Evolutionary conservation across 305 asterid genomes (phyloP), one percentile per base, ranked within the genome.

Genomic region (Andrographis paniculata): DNA sequence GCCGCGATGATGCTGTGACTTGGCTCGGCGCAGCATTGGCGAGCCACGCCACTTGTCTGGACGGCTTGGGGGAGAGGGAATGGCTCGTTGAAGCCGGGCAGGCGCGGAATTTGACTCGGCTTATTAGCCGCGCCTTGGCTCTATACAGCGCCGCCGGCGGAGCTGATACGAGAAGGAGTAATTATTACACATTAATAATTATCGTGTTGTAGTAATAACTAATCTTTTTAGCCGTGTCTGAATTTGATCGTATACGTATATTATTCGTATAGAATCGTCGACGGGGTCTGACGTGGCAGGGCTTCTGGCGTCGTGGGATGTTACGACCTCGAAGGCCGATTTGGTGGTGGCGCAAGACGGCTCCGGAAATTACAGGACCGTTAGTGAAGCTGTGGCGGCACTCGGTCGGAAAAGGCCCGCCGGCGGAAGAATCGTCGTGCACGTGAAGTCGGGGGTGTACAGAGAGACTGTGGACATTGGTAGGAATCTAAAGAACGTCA

Each of bases 21-120:
- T 78, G 91, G 95, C 52, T 85, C 9, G 79, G 91, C 53, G 91
- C 85, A 17, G 81, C 84, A n/a, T 20, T 70, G 74, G 72, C 87
- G 11, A 68, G 78, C 65, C 94, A 85, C 24, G 31, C 20, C 33
- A 72, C 81, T 56, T 85, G 95, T 27, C 50, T 76, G 80, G 87
- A 84, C 55, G 93, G 87, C 14, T 35, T 80, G 61, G 51, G 45
- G 2, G 83, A 76, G 31, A 75, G 27, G 48, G 60, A 71, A n/a
- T 41, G 20, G 56, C 1, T 43, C 2, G 37, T 22, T 17, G 59
- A 61, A 38, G 61, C 62, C 66, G 63, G 47, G 17, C 43, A 20
- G 59, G 72, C 73, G 47, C 48, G 14, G 3, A 73, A 77, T 38
- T 56, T 82, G 67, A 71, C 77, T 13, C 16, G 38, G 40, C 42